Conservation (phyloP, 1,284 basidiomycete species). For the Trichosporon sp. region DNA sequence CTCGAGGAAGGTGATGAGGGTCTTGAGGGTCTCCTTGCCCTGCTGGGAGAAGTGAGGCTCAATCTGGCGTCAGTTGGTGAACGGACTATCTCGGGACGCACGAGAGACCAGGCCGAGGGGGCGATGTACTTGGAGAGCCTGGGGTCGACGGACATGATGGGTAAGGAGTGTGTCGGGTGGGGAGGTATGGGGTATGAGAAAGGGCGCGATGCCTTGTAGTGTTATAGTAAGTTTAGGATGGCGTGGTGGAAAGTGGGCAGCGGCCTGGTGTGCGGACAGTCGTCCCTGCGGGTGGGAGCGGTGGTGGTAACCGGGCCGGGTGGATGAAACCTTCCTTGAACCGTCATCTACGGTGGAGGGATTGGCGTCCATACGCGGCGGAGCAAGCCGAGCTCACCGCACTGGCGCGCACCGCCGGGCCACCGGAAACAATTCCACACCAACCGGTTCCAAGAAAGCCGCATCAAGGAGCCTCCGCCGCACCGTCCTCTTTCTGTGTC, state of each 20-base stretch:
- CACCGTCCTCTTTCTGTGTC: background rate
- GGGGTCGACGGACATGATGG: conserved; percentile 33
- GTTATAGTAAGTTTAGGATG: background rate
- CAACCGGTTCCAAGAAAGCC: background rate
- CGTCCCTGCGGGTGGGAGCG: background rate
- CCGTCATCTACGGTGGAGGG: background rate
- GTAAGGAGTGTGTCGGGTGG: conserved; percentile 10
- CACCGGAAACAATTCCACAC: background rate
- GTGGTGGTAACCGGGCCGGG: background rate
- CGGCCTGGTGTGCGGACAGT: too few species aligned
- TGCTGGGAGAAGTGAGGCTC: conserved; percentile 88
- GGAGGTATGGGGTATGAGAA: background rate
- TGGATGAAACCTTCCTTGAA: background rate
- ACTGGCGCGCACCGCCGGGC: too few species aligned
- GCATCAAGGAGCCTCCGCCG: too few species aligned
- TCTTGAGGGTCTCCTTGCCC: conserved; percentile 81
- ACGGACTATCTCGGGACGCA: conserved; percentile 20
- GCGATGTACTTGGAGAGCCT: conserved; percentile 36
- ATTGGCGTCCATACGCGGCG: background rate
- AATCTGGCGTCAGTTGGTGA: conserved; percentile 61
- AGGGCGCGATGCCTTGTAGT: background rate
- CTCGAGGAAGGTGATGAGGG: conserved; percentile 81
- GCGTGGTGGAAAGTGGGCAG: background rate
- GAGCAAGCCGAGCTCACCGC: background rate
- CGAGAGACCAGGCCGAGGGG: conserved; percentile 38